Percentiles rank a stretch among this genome's conserved stretches.
phyloP scores from a whole-genome alignment of 352 stramenopile genomes.

The Globisporangium solare region DNA sequence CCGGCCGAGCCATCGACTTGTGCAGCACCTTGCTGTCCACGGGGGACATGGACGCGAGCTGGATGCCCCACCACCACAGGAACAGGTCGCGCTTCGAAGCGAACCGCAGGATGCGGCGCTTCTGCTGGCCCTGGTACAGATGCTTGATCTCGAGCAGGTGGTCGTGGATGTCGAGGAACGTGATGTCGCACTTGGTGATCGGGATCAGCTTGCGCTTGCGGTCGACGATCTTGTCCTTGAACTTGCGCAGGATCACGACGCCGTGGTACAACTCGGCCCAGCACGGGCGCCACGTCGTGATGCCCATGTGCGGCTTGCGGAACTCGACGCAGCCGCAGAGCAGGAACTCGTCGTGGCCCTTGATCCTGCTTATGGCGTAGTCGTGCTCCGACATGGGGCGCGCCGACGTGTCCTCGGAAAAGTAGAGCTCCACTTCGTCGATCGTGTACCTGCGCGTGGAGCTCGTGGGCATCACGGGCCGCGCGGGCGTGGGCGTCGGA shows the following conservation, averaged over 20 bases:
- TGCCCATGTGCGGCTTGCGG: slow-evolving; percentile 33
- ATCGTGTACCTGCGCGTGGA: slow-evolving; percentile 46
- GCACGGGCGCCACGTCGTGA: slow-evolving; percentile 41
- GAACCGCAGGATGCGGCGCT: slow-evolving; percentile 43
- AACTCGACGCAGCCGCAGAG: slow-evolving; percentile 47
- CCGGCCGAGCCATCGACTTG: slow-evolving; percentile 40
- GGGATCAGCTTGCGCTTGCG: slow-evolving; percentile 52
- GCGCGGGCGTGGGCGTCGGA: slow-evolving; percentile 27
- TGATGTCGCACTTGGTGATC: slow-evolving; percentile 35
- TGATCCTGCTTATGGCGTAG: slow-evolving; percentile 52
- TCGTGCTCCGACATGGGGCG: slow-evolving; percentile 26
- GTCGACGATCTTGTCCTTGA: slow-evolving; percentile 43
- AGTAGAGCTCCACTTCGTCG: slow-evolving; percentile 62
- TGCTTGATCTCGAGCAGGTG: slow-evolving; percentile 54
- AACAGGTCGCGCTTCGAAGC: slow-evolving; percentile 56
- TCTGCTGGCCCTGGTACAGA: slow-evolving; percentile 42
- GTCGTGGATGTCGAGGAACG: slow-evolving; percentile 50
- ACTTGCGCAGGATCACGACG: slow-evolving; percentile 56
- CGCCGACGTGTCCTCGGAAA: slow-evolving; percentile 42
- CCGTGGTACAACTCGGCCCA: slow-evolving; percentile 72
- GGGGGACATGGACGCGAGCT: slow-evolving; percentile 44
- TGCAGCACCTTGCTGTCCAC: slow-evolving; percentile 42
- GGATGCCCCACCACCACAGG: slow-evolving; percentile 74
- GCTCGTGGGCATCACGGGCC: slow-evolving; percentile 38
- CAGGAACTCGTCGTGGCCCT: slow-evolving; percentile 40